phyloP scores from a whole-genome alignment of 768 basidiomycete species.

The Collybia sordida region DNA sequence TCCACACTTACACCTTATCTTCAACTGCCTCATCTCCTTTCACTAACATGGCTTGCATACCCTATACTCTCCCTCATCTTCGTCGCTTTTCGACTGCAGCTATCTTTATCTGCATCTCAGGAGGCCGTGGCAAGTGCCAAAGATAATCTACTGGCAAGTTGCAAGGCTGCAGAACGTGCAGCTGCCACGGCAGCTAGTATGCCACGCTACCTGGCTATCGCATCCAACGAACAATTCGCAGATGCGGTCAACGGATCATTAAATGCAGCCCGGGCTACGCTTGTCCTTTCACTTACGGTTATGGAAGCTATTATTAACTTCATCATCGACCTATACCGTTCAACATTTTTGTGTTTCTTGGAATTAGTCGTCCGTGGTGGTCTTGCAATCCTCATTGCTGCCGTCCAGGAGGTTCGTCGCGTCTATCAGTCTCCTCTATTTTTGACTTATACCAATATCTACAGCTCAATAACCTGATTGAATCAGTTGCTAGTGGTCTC shows the following conservation, averaged over 20 bases:
- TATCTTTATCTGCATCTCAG: constrained; percentile 71
- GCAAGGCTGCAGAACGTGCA: constrained; percentile 81
- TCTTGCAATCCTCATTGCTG: constrained; percentile 75
- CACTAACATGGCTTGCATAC: constrained; percentile 89
- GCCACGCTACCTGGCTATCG: constrained; percentile 85
- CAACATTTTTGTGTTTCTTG: constrained; percentile 90
- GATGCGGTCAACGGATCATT: constrained; percentile 80
- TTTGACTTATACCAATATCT: constrained; percentile 2
- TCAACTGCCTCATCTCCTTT: constrained; percentile 77
- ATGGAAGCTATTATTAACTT: constrained; percentile 92
- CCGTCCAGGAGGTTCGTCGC: constrained; percentile 73
- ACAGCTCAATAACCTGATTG: constrained; percentile 73
- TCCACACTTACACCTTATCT: constrained; percentile 77
- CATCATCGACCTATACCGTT: constrained; percentile 88
- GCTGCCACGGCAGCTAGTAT: constrained; percentile 82
- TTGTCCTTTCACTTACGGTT: constrained; percentile 73
- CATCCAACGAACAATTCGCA: constrained; percentile 77
- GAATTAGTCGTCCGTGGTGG: constrained; percentile 86
- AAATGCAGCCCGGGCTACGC: constrained; percentile 69
- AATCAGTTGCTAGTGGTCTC: constrained; percentile 54
- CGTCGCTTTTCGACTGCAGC: constrained; percentile 78
- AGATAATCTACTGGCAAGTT: constrained; percentile 75
- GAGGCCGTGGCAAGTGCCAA: constrained; percentile 70
- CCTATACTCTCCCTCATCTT: constrained; percentile 88
- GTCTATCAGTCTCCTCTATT: neutral